A percentile compares a stretch with the other conserved stretches of the same genome.
Evolutionary conservation across 2,329 filamentous ascomycete species (phyloP).

Genomic region (Penicillium crustosum): DNA sequence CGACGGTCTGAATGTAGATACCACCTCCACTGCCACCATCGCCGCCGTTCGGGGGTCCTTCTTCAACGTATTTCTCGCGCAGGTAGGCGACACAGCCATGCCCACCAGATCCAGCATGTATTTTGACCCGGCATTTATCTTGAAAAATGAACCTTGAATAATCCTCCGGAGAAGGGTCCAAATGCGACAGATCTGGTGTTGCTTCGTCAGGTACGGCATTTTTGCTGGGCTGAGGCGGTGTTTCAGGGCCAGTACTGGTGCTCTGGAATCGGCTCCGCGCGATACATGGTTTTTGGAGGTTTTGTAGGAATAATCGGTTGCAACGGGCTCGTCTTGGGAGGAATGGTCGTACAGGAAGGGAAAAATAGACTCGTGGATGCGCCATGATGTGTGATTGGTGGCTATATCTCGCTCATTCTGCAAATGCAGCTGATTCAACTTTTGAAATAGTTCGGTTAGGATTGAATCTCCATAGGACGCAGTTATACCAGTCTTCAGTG

Average conservation of each 20-base stretch:
- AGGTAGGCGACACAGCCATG: slow-evolving; percentile 93
- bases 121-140: slow-evolving; percentile 75
- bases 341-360: slow-evolving; percentile 11
- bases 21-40: slow-evolving; percentile 91
- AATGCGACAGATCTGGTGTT: slow-evolving; percentile 50
- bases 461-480: background rate
- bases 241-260: slow-evolving; percentile 14
- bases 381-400: slow-evolving; percentile 10
- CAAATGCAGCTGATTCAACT: background rate
- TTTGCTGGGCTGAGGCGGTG: slow-evolving; percentile 9
- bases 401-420: slow-evolving; percentile 18
- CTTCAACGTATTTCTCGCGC: slow-evolving; percentile 82
- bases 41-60: slow-evolving; percentile 91
- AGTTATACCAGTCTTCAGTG: background rate
- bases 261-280: slow-evolving; percentile 24
- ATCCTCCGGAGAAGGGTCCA: slow-evolving; percentile 81
- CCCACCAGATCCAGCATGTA: slow-evolving; percentile 79
- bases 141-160: slow-evolving; percentile 81
- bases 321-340: slow-evolving; percentile 19
- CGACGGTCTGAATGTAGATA: slow-evolving; percentile 89
- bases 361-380: slow-evolving; percentile 11
- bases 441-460: background rate
- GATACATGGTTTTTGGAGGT: slow-evolving; percentile 7
- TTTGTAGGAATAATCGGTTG: slow-evolving; percentile 10
- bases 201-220: slow-evolving; percentile 17